Conservation (phyloP, 129 eudicot species). For the Helichrysum umbraculigerum region DNA sequence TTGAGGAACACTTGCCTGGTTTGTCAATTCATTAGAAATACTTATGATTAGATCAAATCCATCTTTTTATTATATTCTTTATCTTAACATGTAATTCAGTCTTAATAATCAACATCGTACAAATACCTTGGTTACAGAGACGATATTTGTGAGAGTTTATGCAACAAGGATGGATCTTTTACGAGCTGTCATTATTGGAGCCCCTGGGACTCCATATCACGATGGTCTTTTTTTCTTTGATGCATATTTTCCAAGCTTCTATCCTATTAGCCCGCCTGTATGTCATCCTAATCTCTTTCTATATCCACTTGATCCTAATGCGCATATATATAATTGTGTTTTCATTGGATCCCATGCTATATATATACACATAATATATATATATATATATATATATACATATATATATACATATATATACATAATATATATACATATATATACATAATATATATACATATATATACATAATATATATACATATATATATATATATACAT, state of each 20-base stretch:
- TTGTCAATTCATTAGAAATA: background rate
- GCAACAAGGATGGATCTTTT: background rate
- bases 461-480: too few species aligned
- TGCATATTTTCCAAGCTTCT: background rate
- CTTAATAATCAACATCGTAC: background rate
- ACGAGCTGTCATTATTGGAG: background rate
- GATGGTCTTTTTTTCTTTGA: too few species aligned
- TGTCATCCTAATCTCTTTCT: background rate
- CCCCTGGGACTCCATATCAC: background rate
- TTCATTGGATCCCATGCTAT: too few species aligned
- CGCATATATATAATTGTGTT: too few species aligned
- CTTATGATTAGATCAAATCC: background rate
- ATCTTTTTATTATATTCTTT: too few species aligned
- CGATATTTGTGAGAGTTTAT: background rate
- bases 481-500: too few species aligned
- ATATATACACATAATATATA: too few species aligned
- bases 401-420: too few species aligned
- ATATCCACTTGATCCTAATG: too few species aligned
- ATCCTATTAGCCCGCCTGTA: background rate
- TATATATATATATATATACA: too few species aligned
- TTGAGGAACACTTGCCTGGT: background rate
- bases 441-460: too few species aligned
- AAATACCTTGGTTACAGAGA: background rate
- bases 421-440: too few species aligned
- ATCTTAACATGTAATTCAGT: background rate